Base-by-base conservation (phyloP, 164 flowering plant species). In the Piper longum region DNA sequence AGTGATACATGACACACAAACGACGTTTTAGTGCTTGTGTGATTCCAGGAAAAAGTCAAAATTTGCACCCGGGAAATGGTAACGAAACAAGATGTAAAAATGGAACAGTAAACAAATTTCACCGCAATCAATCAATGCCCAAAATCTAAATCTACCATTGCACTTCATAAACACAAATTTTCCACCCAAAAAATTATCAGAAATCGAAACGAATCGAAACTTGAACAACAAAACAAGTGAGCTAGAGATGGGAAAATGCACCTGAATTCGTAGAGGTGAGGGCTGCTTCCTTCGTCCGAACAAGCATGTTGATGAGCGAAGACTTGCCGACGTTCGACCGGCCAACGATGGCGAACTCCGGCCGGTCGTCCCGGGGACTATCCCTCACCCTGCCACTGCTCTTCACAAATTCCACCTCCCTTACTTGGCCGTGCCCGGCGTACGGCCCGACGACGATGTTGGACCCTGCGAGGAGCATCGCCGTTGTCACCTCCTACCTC, bases 191-290 rank as follows among this genome's bases (percentile, higher is more conserved):
- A 26, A 1, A 26, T 1, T 26, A 26, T 26, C 36, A 26, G 36
- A 26, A 26, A 26, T 26, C 36, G 36, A 26, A 26, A 26, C 36
- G 36, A 26, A 26, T 26, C 36, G 7, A 41, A 14, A 60, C 19
- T 18, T n/a, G 0, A 4, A 18, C 17, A 16, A 18, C 43, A 41
- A 16, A 14, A 41, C 26, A 60, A 26, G 36, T 26, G 36, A 26
- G 36, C 36, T 26, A 26, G 13, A 7, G 48, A 41, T 17, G 52
- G 54, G 11, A n/a, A 62, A 14, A 12, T 11, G 18, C 52, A 83
- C 96, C 98, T 76, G 98, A 96, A 62, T 84, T 92, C 74, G 89
- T 92, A n/a, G 98, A 92, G 39, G 96, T 92, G 62, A 92, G 91
- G 39, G 97, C 98, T 12, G 89, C 81, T 61, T 85, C 96, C 67